A percentile compares a stretch with the other conserved stretches of the same genome.
Conservation (phyloP, 331 rosid genomes). For the Ulmus americana region DNA sequence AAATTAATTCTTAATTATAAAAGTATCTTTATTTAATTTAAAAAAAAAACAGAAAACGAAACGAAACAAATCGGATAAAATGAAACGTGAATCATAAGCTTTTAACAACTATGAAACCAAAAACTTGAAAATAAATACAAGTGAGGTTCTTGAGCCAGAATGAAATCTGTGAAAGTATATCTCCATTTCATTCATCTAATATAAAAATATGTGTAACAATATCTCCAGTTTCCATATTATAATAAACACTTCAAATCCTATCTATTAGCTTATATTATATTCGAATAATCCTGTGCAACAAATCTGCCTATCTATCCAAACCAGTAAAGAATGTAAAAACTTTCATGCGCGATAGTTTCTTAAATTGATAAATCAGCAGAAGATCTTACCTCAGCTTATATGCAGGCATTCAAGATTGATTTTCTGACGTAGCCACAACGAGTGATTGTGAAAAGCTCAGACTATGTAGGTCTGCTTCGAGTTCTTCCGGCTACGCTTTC, state of each 20-base stretch:
- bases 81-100: too few species aligned
- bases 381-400: neutral
- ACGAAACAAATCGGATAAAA: too few species aligned
- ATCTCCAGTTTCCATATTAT: neutral
- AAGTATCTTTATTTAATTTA: too few species aligned
- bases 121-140: neutral
- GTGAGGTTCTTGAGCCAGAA: neutral
- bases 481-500: constrained; percentile 58
- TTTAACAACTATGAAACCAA: neutral
- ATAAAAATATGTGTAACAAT: neutral
- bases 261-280: neutral
- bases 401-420: neutral
- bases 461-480: constrained; percentile 54
- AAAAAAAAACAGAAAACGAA: too few species aligned
- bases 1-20: too few species aligned
- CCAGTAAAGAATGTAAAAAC: neutral
- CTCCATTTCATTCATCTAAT: neutral
- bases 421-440: neutral
- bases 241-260: neutral
- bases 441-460: constrained; percentile 19
- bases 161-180: neutral
- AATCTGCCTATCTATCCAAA: neutral
- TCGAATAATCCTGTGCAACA: constrained; percentile 10
- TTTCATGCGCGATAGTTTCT: too few species aligned
- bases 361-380: neutral